These are phyloP conservation scores for Aspergillus melleus DNA, from an alignment of 2,329 filamentous ascomycete species.

Conservation along the genomic window DNA sequence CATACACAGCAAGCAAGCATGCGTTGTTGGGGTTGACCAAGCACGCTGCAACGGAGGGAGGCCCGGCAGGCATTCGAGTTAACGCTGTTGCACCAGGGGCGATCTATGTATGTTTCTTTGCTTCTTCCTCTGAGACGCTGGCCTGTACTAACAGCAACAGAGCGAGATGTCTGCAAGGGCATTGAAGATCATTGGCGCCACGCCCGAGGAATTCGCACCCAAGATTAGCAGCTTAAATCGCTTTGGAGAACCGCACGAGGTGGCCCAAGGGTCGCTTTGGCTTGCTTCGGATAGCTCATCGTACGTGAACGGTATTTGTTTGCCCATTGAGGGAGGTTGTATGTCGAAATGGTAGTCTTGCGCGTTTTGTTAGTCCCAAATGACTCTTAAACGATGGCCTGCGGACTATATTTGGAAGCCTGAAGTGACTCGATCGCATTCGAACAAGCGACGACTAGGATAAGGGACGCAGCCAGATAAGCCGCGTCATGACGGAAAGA, in stretches of 20 bases:
- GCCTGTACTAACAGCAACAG: constrained; percentile 3
- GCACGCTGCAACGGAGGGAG: constrained; percentile 35
- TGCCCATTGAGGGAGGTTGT: constrained; percentile 34
- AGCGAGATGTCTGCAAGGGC: constrained; percentile 17
- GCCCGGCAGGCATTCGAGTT: constrained; percentile 34
- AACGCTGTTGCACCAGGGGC: constrained; percentile 33
- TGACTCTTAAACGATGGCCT: no score
- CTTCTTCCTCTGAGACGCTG: background rate
- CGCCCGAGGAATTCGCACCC: constrained; percentile 18
- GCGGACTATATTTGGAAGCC: no score
- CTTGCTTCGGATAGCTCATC: constrained; percentile 32
- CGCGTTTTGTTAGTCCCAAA: no score
- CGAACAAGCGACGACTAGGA: no score
- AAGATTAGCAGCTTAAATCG: constrained; percentile 16
- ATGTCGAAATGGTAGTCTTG: constrained; percentile 1
- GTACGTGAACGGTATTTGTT: constrained; percentile 30
- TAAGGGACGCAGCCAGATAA: no score
- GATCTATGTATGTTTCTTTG: constrained; percentile 5
- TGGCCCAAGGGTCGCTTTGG: constrained; percentile 37
- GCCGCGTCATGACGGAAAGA: no score
- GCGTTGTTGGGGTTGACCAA: constrained; percentile 48
- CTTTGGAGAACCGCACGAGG: constrained; percentile 27
- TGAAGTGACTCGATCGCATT: no score
- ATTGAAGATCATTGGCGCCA: constrained; percentile 19
- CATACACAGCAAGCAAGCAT: constrained; percentile 47